Base-by-base conservation (phyloP, 345 rosid species). In the Eucalyptus pumila region DNA sequence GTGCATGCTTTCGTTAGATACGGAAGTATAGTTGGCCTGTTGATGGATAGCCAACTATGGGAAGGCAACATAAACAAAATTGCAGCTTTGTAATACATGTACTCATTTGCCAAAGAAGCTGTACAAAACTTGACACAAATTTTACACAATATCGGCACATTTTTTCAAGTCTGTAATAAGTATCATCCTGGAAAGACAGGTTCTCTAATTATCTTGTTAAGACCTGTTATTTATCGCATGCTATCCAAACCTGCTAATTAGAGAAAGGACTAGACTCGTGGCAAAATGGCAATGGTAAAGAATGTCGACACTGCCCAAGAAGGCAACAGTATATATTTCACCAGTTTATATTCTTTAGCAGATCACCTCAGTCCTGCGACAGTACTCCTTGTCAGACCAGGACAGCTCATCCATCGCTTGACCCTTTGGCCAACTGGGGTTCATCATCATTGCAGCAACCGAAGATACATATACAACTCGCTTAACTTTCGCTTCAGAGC, bases 341-440 rank as follows among this genome's bases (percentile, higher is more conserved):
- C 23, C 40, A 85, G 90, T 48, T 58, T 80, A 45, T 85, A 52
- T 50, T 30, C 50, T 27, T n/a, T 45, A 40, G 50, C 13, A 48
- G 19, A 42, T 86, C 48, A 92, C 93, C 92, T 88, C 62, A 44
- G 60, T 89, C 69, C 83, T 67, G 69, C 89, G 62, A 87, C 94
- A 92, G 62, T 89, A 88, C 37, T 93, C 93, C 88, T 87, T 48
- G 83, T 91, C 92, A 44, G 92, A 90, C 93, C 93, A 91, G 26
- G 80, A 93, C 3, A 87, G 47, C 89, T 93, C 93, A 30, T 91
- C 91, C 89, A 89, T 87, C 40, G 34, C 87, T 83, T 60, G 88
- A 58, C 60, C 92, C 69, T 89, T 89, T 11, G 92, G 92, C 92
- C 91, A 90, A 37, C 87, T 50, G 13, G 93, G 90, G 50, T 69